Conservation (phyloP, 2,329 filamentous ascomycete species). For the Ophiobolus disseminans region DNA sequence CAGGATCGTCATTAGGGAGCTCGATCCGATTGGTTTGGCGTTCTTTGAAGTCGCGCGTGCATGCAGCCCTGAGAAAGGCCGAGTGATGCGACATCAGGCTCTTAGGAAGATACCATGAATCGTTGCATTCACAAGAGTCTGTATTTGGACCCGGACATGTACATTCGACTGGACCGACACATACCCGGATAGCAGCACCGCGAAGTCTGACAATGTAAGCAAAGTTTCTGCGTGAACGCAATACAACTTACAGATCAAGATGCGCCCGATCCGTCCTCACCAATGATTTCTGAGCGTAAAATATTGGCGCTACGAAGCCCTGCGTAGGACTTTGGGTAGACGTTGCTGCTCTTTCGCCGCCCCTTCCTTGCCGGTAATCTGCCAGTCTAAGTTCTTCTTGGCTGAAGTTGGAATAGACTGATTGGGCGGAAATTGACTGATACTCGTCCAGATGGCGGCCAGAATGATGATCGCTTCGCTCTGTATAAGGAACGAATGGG, state of each 20-base stretch:
- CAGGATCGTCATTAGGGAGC: conserved; percentile 17
- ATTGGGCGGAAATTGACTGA: conserved; percentile 5
- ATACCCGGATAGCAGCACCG: conserved; percentile 10
- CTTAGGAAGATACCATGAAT: conserved; percentile 15
- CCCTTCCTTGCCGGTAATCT: conserved; percentile 6
- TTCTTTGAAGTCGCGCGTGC: conserved; percentile 18
- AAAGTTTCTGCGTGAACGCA: not conserved
- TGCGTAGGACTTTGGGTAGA: not conserved
- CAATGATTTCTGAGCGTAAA: not conserved
- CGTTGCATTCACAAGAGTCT: not conserved
- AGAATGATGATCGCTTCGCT: no score
- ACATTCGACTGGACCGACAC: conserved; percentile 5
- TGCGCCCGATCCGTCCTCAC: not conserved
- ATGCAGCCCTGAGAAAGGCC: conserved; percentile 12
- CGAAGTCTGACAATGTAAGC: conserved; percentile 8
- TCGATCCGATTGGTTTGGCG: conserved; percentile 11
- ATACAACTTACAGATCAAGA: not conserved
- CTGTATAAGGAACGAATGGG: no score
- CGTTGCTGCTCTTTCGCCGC: not conserved
- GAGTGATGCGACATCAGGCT: conserved; percentile 18
- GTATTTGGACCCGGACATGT: not conserved
- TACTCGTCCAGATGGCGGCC: no score
- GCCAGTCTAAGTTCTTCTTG: conserved; percentile 11
- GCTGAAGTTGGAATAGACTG: conserved; percentile 4
- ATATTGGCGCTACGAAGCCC: no score